A percentile compares a stretch with the other conserved stretches of the same genome.
These are phyloP conservation scores for Fraxinus angustifolia DNA, from an alignment of 305 asterid species.

Conservation along the genomic window DNA sequence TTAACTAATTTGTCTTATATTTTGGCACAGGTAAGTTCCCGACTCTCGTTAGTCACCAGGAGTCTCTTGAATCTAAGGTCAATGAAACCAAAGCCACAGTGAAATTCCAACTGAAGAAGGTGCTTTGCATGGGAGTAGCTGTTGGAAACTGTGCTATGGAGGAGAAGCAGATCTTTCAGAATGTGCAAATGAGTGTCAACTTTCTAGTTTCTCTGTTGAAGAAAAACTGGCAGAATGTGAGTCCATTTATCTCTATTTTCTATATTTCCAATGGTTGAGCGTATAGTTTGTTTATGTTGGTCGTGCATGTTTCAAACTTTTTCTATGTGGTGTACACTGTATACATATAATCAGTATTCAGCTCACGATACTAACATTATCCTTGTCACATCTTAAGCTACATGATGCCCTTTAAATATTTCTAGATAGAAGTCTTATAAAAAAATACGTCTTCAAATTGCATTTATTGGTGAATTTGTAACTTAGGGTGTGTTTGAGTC, in stretches of 20 bases:
- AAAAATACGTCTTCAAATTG: neutral
- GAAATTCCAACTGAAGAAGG: conserved; percentile 68
- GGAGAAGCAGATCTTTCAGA: conserved; percentile 66
- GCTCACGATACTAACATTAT: neutral
- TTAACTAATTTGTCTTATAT: neutral
- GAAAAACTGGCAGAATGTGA: conserved; percentile 72
- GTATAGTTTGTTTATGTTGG: neutral
- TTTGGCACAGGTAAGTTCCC: conserved; percentile 57
- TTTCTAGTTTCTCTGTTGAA: conserved; percentile 58
- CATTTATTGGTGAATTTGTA: neutral
- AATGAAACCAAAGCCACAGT: conserved; percentile 63
- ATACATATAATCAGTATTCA: neutral
- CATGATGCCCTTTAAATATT: neutral
- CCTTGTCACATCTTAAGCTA: neutral
- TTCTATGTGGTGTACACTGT: neutral
- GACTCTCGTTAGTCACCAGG: conserved; percentile 58
- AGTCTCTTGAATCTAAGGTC: conserved; percentile 59
- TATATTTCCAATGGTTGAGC: neutral
- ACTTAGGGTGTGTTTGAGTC: no score
- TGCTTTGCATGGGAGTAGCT: conserved; percentile 75
- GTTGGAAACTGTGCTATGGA: conserved; percentile 66
- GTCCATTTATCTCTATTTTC: conserved; percentile 7
- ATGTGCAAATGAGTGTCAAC: conserved; percentile 65
- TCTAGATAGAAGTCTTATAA: neutral
- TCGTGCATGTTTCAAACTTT: neutral